Base-by-base conservation (phyloP, 208 protist genomes). In the Acanthamoeba castellanii region DNA sequence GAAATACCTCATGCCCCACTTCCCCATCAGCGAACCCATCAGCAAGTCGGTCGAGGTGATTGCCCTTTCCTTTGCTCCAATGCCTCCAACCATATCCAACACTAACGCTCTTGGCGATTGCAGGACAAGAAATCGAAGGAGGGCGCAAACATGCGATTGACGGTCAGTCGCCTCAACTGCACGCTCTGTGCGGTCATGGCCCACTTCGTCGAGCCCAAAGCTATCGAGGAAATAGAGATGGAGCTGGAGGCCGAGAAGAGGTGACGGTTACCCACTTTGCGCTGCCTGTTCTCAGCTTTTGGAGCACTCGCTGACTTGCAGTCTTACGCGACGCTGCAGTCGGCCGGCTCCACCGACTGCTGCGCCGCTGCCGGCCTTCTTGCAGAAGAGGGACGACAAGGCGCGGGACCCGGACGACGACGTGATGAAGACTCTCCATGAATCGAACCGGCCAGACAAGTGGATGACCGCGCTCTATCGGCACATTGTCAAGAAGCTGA, bases 101-200 rank as follows among this genome's bases (percentile, higher is more conserved):
- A 32, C n/a, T 72, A n/a, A 52, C 74, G 20, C 25, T 50, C 45
- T 47, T 14, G 30, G 50, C 74, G 14, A 42, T 81, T 3, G 22
- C 78, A 85, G 81, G 81, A 88, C 34, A 88, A 88, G 81, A 88
- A 88, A 25, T 30, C 81, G 30, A 88, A 88, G 81, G 81, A 88
- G 81, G 52, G 81, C n/a, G 34, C 45, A 0, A n/a, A 66, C 50
- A 45, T 88, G 50, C 81, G 81, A 27, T 34, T 88, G 50, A 64
- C 52, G 30, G 81, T 88, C 30, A 88, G 81, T n/a, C 81, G 81
- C 30, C 81, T 88, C 30, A 88, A 88, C 30, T 88, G 34, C n/a
- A 88, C 81, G 1, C 52, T 88, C 9, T 88, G 81, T 64, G 81
- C 81, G n/a, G 64, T 88, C 42, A 88, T 88, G 81, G 42, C 81